phyloP scores from a whole-genome alignment of 1,284 basidiomycete genomes.

The Ceratobasidium sp. region DNA sequence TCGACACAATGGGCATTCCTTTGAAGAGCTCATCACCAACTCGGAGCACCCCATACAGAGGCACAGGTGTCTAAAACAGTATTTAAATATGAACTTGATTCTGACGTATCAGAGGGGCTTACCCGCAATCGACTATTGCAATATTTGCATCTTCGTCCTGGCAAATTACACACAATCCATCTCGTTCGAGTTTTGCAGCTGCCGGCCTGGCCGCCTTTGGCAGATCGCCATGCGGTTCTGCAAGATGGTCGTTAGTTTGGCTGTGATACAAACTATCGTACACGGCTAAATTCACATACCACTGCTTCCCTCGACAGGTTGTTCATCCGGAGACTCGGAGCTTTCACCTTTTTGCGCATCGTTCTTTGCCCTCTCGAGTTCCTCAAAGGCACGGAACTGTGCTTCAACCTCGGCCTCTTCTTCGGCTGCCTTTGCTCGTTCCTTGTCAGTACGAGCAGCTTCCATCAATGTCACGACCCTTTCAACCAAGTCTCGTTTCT shows the following conservation, averaged over 20 bases:
- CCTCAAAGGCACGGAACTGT: constrained; percentile 11
- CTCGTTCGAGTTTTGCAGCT: constrained; percentile 64
- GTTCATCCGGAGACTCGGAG: neutral
- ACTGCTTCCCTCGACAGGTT: neutral
- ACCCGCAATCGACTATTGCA: constrained; percentile 94
- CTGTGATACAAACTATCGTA: neutral
- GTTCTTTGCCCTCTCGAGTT: constrained; percentile 13
- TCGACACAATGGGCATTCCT: constrained; percentile 86
- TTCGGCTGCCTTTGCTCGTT: constrained; percentile 18
- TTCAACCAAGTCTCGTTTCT: constrained; percentile 27
- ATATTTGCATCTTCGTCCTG: constrained; percentile 92
- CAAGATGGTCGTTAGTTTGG: neutral
- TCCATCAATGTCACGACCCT: constrained; percentile 18
- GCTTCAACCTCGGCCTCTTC: constrained; percentile 22
- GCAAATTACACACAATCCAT: constrained; percentile 86
- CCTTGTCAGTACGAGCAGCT: constrained; percentile 13
- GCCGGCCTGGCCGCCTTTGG: constrained; percentile 53
- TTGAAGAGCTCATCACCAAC: constrained; percentile 78
- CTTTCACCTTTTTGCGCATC: neutral
- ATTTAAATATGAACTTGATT: neutral
- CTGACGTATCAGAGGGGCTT: constrained; percentile 53
- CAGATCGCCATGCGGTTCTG: neutral
- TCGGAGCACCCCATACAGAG: constrained; percentile 88
- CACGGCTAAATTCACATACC: neutral
- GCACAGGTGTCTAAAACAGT: constrained; percentile 70